A percentile compares a stretch with the other conserved stretches of the same genome.
phyloP scores from a whole-genome alignment of 2,329 filamentous ascomycete species.

The Aspergillus pseudoviridinutans region DNA sequence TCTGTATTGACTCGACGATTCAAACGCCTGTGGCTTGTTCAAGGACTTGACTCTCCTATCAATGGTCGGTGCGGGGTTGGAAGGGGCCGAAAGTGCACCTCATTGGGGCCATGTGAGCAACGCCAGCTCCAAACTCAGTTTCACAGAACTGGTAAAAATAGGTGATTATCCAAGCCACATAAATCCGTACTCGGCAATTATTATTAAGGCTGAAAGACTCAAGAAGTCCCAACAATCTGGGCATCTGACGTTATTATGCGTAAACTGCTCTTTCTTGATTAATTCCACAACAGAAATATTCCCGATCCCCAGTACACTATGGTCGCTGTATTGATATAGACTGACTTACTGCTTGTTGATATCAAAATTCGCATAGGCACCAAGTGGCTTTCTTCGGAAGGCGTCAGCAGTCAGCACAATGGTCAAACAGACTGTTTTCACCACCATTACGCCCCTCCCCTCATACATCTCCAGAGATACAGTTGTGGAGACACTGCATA shows the following conservation, averaged over 20 bases:
- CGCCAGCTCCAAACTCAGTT: neutral
- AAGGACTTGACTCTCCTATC: neutral
- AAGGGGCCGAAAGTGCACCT: no score
- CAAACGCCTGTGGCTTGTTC: neutral
- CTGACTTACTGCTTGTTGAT: neutral
- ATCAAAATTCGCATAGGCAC: neutral
- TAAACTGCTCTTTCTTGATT: neutral
- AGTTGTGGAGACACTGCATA: conserved; percentile 72
- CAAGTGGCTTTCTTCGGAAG: neutral
- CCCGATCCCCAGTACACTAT: neutral
- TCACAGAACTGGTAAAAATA: neutral
- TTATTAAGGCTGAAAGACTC: neutral
- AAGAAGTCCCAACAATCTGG: neutral
- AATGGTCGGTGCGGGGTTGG: neutral
- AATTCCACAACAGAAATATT: neutral
- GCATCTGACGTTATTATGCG: no score
- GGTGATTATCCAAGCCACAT: neutral
- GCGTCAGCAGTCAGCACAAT: conserved; percentile 39
- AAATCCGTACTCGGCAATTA: neutral
- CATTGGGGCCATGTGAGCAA: neutral
- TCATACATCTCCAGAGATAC: conserved; percentile 61
- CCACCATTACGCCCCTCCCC: conserved; percentile 74
- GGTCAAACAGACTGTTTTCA: conserved; percentile 70
- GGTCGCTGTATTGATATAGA: neutral
- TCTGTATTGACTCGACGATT: neutral